A percentile compares a stretch with the other conserved stretches of the same genome.
phyloP scores from a whole-genome alignment of 2,329 filamentous ascomycete species.

The Pestalotiopsis sp. region DNA sequence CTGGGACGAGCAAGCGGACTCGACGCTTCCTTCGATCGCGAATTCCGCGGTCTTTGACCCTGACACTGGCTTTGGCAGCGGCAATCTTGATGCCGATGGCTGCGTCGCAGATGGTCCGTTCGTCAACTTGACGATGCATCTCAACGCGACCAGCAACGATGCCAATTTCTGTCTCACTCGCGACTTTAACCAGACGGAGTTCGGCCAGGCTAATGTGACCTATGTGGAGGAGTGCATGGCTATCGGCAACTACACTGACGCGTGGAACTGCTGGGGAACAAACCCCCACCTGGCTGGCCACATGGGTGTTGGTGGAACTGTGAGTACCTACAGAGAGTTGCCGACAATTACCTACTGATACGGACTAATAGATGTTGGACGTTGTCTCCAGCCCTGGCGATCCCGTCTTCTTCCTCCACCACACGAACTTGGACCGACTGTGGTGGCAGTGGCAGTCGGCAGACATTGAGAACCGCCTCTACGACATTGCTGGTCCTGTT shows the following conservation, averaged over 20 bases:
- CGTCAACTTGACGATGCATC: conserved; percentile 4
- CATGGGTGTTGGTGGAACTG: background rate
- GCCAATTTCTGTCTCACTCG: conserved; percentile 5
- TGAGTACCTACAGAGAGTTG: background rate
- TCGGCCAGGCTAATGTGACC: background rate
- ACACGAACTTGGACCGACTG: conserved; percentile 29
- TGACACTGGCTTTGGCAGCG: background rate
- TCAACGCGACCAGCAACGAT: background rate
- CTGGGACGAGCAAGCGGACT: background rate
- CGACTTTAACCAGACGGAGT: background rate
- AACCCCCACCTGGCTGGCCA: background rate
- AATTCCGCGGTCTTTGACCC: background rate
- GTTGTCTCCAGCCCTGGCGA: conserved; percentile 32
- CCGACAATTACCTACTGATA: background rate
- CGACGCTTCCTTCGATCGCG: background rate
- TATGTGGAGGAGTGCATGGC: conserved; percentile 7
- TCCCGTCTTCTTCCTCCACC: conserved; percentile 33
- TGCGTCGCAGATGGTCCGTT: conserved; percentile 8
- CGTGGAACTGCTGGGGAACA: conserved; percentile 4
- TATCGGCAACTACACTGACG: conserved; percentile 6
- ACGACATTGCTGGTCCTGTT: conserved; percentile 23
- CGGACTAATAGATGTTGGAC: background rate
- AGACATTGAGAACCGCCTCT: conserved; percentile 22
- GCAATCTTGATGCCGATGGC: background rate
- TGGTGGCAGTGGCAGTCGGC: conserved; percentile 32